Evolutionary conservation across 2,329 filamentous ascomycete species (phyloP).

Genomic region (Chrysoporthe puriensis): DNA sequence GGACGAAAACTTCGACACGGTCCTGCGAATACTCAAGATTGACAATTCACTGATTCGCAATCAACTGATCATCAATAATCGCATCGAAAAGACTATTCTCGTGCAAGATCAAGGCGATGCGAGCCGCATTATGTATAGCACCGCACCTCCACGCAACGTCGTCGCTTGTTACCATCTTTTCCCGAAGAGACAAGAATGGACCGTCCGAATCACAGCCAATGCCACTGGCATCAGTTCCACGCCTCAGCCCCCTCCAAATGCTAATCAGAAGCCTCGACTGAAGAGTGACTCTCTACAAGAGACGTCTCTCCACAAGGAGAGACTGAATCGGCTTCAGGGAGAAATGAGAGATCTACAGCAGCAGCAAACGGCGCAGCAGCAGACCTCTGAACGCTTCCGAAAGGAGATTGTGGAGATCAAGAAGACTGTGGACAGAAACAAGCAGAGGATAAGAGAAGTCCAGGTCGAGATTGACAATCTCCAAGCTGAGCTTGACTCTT

Average conservation of each 20-base stretch:
- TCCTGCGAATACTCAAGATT: constrained; percentile 79
- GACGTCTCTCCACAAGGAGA: constrained; percentile 47
- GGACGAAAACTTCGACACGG: constrained; percentile 71
- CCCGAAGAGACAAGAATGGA: constrained; percentile 60
- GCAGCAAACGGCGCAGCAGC: constrained; percentile 51
- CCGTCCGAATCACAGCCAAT: constrained; percentile 55
- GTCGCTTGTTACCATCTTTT: constrained; percentile 71
- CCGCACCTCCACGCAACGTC: constrained; percentile 67
- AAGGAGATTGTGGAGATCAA: constrained; percentile 54
- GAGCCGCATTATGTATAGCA: constrained; percentile 68
- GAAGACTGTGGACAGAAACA: constrained; percentile 46
- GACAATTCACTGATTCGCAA: constrained; percentile 78
- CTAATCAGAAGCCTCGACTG: constrained; percentile 68
- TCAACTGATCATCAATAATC: constrained; percentile 79
- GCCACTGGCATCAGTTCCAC: constrained; percentile 41
- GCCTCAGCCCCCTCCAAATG: constrained; percentile 48
- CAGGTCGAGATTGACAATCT: constrained; percentile 60
- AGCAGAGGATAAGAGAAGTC: constrained; percentile 59
- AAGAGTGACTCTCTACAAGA: constrained; percentile 62
- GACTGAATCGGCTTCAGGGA: constrained; percentile 55
- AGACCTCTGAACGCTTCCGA: constrained; percentile 52
- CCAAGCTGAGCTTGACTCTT: constrained; percentile 65
- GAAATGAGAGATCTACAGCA: constrained; percentile 58
- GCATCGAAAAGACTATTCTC: constrained; percentile 83
- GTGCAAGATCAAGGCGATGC: constrained; percentile 71